A percentile compares a stretch with the other conserved stretches of the same genome.
These are phyloP conservation scores for Triticum dicoccoides DNA, from an alignment of 176 grass and related monocot species.

Conservation along the genomic window DNA sequence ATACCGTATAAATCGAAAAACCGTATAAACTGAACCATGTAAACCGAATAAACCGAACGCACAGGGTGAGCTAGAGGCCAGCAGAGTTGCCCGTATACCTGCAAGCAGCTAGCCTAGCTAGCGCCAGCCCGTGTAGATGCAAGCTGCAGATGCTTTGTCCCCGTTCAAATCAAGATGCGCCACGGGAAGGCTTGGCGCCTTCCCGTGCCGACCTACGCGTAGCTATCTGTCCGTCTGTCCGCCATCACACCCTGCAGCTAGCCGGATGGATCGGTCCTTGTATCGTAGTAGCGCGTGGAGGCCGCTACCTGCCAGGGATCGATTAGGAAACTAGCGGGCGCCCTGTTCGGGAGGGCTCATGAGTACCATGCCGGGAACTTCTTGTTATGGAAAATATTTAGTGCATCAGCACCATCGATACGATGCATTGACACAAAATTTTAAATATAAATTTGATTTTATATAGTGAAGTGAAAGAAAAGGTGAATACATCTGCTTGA, in stretches of 20 bases:
- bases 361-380: not conserved
- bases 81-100: not conserved
- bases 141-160: not conserved
- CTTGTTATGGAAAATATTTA: not conserved
- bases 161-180: not conserved
- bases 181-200: constrained; percentile 15
- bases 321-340: not conserved
- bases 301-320: not conserved
- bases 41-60: too few relatives aligned
- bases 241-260: not conserved
- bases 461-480: not conserved
- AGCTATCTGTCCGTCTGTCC: not conserved
- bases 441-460: not conserved
- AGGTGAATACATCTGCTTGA: not conserved
- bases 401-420: too few relatives aligned
- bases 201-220: constrained; percentile 46
- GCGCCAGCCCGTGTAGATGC: not conserved
- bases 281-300: not conserved
- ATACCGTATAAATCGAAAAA: too few relatives aligned
- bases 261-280: not conserved
- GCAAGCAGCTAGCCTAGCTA: not conserved
- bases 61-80: too few relatives aligned
- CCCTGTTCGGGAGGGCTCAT: not conserved
- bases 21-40: too few relatives aligned
- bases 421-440: not conserved